Conservation (phyloP, 176 grass and related monocot species). For the Oryza brachyantha region DNA sequence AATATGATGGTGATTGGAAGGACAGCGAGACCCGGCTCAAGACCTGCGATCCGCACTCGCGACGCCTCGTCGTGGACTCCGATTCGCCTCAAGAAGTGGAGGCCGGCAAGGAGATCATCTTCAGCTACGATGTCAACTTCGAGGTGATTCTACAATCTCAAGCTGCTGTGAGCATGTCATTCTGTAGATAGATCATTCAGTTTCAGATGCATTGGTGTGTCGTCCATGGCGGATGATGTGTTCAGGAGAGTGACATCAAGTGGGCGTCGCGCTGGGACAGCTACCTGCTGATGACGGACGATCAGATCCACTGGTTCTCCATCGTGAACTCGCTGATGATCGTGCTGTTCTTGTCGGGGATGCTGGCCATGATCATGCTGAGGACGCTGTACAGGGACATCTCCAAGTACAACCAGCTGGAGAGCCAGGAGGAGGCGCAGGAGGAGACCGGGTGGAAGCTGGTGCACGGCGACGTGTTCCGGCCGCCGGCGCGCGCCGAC, state of each 20-base stretch:
- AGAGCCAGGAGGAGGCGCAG: slow-evolving; percentile 86
- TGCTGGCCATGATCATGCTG: slow-evolving; percentile 98
- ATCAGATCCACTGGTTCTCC: slow-evolving; percentile 95
- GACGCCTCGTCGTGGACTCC: slow-evolving; percentile 45
- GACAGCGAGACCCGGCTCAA: slow-evolving; percentile 43
- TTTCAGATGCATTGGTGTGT: background rate
- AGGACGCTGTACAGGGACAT: slow-evolving; percentile 79
- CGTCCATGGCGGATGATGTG: slow-evolving; percentile 8
- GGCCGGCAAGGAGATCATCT: slow-evolving; percentile 61
- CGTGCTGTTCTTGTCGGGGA: slow-evolving; percentile 84
- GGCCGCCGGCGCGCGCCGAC: slow-evolving; percentile 53
- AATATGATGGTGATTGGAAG: slow-evolving; percentile 67
- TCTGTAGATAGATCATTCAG: background rate
- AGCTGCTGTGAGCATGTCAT: background rate
- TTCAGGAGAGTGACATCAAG: slow-evolving; percentile 84
- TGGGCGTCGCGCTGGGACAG: slow-evolving; percentile 97
- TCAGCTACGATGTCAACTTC: slow-evolving; percentile 77
- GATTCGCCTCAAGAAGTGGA: slow-evolving; percentile 77
- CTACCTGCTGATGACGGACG: slow-evolving; percentile 92
- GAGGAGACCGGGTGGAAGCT: slow-evolving; percentile 98
- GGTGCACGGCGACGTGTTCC: slow-evolving; percentile 90
- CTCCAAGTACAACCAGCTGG: slow-evolving; percentile 85
- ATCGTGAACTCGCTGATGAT: slow-evolving; percentile 90
- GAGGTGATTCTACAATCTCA: slow-evolving; percentile 39
- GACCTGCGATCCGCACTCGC: slow-evolving; percentile 68